Evolutionary conservation across 352 stramenopile species (phyloP), one percentile per base, ranked within the genome.

Genomic region (Pythium biforme): DNA sequence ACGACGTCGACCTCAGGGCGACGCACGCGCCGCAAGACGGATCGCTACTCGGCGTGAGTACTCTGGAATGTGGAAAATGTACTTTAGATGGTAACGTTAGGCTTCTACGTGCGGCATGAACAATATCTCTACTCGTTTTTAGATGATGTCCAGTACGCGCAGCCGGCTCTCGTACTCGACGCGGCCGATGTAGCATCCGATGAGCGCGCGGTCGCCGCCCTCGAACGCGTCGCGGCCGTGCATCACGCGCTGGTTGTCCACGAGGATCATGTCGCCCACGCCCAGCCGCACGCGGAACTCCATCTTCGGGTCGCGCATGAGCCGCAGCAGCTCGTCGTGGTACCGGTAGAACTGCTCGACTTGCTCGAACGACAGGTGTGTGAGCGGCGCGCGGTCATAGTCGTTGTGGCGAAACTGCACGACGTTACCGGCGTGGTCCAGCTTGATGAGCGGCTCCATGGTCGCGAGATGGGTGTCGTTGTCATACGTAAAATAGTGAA

Each of bases 341-440:
- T 88, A 74, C 4, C 72, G 46, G 72, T 96, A 96, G 60, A 93
- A 96, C 45, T 70, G 62, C 20, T 65, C 69, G 14, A 94, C 76
- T 45, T 92, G 67, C 5, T 88, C 83, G 48, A 89, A 92, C 55
- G 63, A 75, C 55, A 96, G 33, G 53, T 95, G 86, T 25, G 88
- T 92, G 19, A 95, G 60, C 22, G 86, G 82, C 23, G 86, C 81
- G 46, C 88, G 84, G 68, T 96, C 88, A 69, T 94, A 95, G 64
- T 94, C 85, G 60, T 96, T 96, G 69, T 92, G 81, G n/a, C 88
- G 84, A 69, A 96, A 90, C 59, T 90, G 77, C 45, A 89, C 75
- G 31, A 95, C 70, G 65, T 92, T 90, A 27, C 77, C 73, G 10
- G 69, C 69, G 37, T 84, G 81, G 59, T 95, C 88, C 17, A 94